Conservation (phyloP, 495 filamentous ascomycete genomes). For the Talaromyces proteolyticus region DNA sequence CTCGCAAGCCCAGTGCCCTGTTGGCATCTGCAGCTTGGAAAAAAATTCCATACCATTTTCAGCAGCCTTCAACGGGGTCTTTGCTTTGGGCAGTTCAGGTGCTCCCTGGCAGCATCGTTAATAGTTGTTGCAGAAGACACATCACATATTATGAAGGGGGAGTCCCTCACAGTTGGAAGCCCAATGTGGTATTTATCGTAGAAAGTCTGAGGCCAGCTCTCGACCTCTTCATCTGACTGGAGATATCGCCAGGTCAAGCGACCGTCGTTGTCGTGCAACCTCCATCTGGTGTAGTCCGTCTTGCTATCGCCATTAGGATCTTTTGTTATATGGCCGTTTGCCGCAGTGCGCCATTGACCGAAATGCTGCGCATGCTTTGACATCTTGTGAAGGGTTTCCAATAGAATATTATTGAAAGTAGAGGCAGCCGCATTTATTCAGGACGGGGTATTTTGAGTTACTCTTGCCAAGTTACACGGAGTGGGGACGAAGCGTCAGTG, state of each 20-base stretch:
- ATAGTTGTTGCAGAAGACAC: neutral
- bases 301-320: constrained; percentile 35
- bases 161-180: constrained; percentile 50
- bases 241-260: constrained; percentile 94
- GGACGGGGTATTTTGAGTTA: too few relatives aligned
- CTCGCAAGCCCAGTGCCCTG: constrained; percentile 94
- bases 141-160: neutral
- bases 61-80: constrained; percentile 68
- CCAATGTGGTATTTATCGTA: constrained; percentile 85
- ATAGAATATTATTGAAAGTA: too few relatives aligned
- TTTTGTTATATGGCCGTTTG: constrained; percentile 31
- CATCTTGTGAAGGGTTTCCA: neutral
- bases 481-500: too few relatives aligned
- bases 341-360: constrained; percentile 33
- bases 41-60: constrained; percentile 86
- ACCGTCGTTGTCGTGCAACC: constrained; percentile 74
- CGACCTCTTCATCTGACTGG: constrained; percentile 63
- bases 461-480: too few relatives aligned
- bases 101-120: constrained; percentile 47
- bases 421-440: too few relatives aligned
- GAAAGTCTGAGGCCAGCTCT: constrained; percentile 76
- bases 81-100: constrained; percentile 62
- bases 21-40: constrained; percentile 78
- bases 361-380: constrained; percentile 15
- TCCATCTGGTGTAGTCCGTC: constrained; percentile 81